Evolutionary conservation across 148 eudicot species (phyloP), one percentile per base, ranked within the genome.

Genomic region (Polygonum aviculare): DNA sequence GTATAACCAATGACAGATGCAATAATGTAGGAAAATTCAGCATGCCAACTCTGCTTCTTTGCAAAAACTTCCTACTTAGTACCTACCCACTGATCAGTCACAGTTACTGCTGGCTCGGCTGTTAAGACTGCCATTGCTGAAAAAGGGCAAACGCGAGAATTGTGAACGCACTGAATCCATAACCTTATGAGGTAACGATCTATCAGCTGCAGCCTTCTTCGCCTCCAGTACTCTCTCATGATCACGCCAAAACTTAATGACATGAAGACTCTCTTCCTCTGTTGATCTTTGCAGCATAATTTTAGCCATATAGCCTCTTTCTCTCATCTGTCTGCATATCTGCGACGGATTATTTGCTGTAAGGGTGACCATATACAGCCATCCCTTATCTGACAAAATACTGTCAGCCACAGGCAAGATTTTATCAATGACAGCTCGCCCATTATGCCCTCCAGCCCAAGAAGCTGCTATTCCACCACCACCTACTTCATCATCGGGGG

Each of bases 401-500:
- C 79, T 79, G 74, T 92, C 92, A 73, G 89, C 94, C 72, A 92
- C 82, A 3, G 94, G 96, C 82, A 95, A 79, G 69, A 95, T 92
- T 80, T 82, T 90, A 71, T 95, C 94, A 75, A 92, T 95, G 39
- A 95, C 96, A 9, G 77, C 81, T 76, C 98, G 78, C 6, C 98
- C 98, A 82, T 95, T 86, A 84, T 90, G 90, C 15, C 98, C 98
- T 36, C 98, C 98, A 6, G 98, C 98, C 98, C 98, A 95, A 49
- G 97, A 72, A 76, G 97, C 80, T 12, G 87, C 85, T 74, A 95
- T 90, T 35, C 98, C 97, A 15, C 74, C 76, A 77, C 83, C 35
- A 38, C 98, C 96, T 41, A 95, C 98, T 83, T 95, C 98, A 35
- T 89, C 87, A 77, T 95, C 98, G 10, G 98, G 96, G 35, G 98